phyloP scores from a whole-genome alignment of 2,329 filamentous ascomycete genomes.

The Penicillium sp. region DNA sequence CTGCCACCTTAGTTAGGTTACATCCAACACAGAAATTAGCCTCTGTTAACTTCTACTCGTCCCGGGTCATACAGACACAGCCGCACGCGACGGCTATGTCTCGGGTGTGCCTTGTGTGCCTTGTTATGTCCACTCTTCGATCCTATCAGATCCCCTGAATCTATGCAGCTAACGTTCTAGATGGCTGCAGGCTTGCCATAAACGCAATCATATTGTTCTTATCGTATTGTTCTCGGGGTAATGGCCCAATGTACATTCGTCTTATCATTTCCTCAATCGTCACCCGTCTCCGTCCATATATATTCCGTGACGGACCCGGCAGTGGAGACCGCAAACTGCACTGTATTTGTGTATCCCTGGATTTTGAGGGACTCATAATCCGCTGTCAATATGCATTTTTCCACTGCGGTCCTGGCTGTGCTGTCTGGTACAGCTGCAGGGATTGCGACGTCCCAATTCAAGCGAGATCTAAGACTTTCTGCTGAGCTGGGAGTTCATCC shows the following conservation, averaged over 20 bases:
- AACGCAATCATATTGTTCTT: slow-evolving; percentile 18
- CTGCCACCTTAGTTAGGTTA: background rate
- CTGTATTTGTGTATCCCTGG: background rate
- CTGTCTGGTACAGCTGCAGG: slow-evolving; percentile 7
- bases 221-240: slow-evolving; percentile 11
- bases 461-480: slow-evolving; percentile 16
- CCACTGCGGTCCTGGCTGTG: slow-evolving; percentile 3
- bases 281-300: slow-evolving; percentile 3
- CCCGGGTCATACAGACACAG: background rate
- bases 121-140: background rate
- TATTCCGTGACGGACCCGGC: background rate
- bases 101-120: slow-evolving; percentile 2
- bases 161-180: background rate
- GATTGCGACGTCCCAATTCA: background rate
- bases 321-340: background rate
- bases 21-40: background rate
- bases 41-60: background rate
- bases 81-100: slow-evolving; percentile 13
- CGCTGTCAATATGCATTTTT: slow-evolving; percentile 10
- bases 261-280: no score
- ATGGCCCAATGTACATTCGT: background rate
- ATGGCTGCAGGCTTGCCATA: slow-evolving; percentile 2
- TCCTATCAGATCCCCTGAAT: slow-evolving; percentile 1
- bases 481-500: slow-evolving; percentile 20
- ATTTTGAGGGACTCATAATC: background rate